Conservation (phyloP, 2,329 filamentous ascomycete species). For the Zymoseptoria pseudotritici region DNA sequence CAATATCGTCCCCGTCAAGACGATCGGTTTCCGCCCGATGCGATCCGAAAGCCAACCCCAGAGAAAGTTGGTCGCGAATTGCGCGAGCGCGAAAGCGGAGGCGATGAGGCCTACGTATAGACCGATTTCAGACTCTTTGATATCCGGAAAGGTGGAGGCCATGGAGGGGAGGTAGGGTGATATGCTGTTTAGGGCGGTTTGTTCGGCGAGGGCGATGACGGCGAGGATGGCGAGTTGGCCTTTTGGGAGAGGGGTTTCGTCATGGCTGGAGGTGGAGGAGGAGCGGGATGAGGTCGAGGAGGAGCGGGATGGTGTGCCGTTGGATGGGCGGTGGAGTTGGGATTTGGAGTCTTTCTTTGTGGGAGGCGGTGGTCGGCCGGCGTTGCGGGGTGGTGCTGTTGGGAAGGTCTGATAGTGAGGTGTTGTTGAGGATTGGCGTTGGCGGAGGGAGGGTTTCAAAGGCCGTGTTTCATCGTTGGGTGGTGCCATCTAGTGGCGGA, state of each 20-base stretch:
- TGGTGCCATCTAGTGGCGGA: not conserved
- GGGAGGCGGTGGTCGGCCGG: constrained; percentile 44
- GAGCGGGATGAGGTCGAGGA: constrained; percentile 10
- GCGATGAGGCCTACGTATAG: constrained; percentile 87
- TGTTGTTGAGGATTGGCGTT: constrained; percentile 43
- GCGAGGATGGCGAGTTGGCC: constrained; percentile 79
- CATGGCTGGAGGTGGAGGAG: constrained; percentile 21
- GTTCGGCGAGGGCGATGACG: constrained; percentile 82
- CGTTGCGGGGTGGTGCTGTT: constrained; percentile 61
- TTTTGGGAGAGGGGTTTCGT: constrained; percentile 69
- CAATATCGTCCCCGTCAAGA: constrained; percentile 73
- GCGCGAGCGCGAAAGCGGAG: constrained; percentile 83
- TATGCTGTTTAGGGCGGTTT: constrained; percentile 95
- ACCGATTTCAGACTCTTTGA: constrained; percentile 63
- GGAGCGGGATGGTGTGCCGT: constrained; percentile 5
- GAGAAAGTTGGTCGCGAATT: constrained; percentile 85
- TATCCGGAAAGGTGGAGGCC: constrained; percentile 76
- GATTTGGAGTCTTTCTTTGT: constrained; percentile 9
- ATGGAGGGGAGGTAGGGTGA: constrained; percentile 91
- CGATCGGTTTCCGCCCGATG: constrained; percentile 73
- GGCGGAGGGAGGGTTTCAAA: constrained; percentile 14
- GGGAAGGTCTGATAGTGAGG: constrained; percentile 77
- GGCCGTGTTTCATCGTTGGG: not conserved
- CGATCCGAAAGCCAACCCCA: constrained; percentile 81
- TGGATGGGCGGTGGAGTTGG: not conserved